Evolutionary conservation across 1,284 basidiomycete species (phyloP), one percentile per base, ranked within the genome.

Genomic region (Ustilago shanxiensis): DNA sequence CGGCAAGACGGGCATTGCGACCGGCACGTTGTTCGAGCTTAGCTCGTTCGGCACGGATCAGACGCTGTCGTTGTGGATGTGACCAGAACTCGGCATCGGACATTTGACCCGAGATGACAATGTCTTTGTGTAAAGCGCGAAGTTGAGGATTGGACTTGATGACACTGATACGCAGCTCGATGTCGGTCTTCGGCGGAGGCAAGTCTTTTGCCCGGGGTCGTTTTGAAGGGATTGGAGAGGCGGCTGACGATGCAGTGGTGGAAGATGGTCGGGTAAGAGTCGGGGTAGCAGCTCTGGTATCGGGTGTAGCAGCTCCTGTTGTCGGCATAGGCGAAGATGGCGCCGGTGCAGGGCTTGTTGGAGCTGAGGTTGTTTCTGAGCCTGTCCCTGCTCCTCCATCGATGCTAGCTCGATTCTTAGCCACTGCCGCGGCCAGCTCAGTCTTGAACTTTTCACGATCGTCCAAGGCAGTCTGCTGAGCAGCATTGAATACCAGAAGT

Each of bases 21-120:
- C 84, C 84, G 13, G 69, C 67, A 8, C 75, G 65, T 61, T 86
- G 84, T 60, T 81, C 71, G 35, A 77, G 68, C 11, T 72, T 74
- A 6, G 79, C 80, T 0, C 79, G 57, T 41, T 85, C 84, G 1
- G 84, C 76, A 3, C 79, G 75, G 20, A 86, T 56, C 16, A 86
- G 69, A 44, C 80, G 77, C 14, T 68, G 68, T 1, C 84, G 75
- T n/a, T 79, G 66, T 6, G 84, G 84, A 62, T 85, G 83, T 1
- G 80, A 72, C 84, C 84, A 86, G 60, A 86, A 86, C 49, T 85
- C 84, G n/a, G 77, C 66, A 52, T 86, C 84, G 3, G 72, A 58
- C 44, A 73, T 76, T 14, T 78, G 66, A 20, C 80, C 80, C 2
- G 62, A 61, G 58, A 70, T 67, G 54, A 86, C 84, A 26, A 85